Evolutionary conservation across 129 eudicot species (phyloP), one percentile per base, ranked within the genome.

Genomic region (Solidago caesia): DNA sequence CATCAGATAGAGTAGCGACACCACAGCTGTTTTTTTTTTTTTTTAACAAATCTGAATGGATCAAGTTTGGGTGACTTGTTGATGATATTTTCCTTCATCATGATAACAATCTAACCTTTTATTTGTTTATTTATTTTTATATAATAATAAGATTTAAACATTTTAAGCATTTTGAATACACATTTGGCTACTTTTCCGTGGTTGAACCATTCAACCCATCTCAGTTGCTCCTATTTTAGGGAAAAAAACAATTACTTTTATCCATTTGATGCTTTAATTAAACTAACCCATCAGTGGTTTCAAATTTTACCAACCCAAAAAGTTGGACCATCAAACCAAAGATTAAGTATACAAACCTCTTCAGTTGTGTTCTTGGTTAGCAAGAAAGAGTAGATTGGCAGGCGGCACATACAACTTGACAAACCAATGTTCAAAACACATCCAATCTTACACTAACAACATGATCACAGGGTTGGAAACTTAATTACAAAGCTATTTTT

Each of bases 351-450:
- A 53, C 15, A 44, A 85, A 91, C 99, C 99, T 94, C 99, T 85
- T 94, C 92, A 42, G 88, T 83, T 77, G 89, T 86, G 70, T 96
- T n/a, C n/a, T 94, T 21, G 46, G 86, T 71, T 90, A 94, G 73
- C 93, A 86, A 71, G 97, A 84, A 71, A 90, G 89, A 64, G 99
- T 97, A 78, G 96, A 80, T 21, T 21, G 21, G 21, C 21, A 21
- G 21, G 21, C 21, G 0, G 0, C 21, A 0, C 21, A 21, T 21
- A 21, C 21, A 21, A 21, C 21, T 21, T 21, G 21, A 21, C 21
- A 21, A 21, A 21, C 21, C 21, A 21, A 21, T 21, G 21, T 21
- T 21, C 21, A 21, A 21, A 21, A 21, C 21, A 21, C 21, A 21
- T 21, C 21, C 21, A 21, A 21, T 21, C 21, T 21, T 21, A 21